Conservation (phyloP, 225 moss, liverwort and hornwort genomes). For the Sphagnum tenellum region DNA sequence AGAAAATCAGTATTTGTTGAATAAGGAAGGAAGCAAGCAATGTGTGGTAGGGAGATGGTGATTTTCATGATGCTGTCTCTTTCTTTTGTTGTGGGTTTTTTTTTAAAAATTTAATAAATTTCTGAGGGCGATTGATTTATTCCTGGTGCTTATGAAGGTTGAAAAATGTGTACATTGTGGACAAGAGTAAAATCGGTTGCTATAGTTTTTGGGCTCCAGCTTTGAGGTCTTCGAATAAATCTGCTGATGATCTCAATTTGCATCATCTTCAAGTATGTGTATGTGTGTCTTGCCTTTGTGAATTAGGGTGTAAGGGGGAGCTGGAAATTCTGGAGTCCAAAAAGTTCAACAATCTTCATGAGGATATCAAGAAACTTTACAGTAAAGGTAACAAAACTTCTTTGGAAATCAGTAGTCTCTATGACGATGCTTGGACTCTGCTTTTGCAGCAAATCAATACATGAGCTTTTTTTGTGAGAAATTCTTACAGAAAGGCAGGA, state of each 20-base stretch:
- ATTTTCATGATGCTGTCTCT: too few relatives aligned
- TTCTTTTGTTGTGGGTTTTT: too few relatives aligned
- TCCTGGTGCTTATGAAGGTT: too few relatives aligned
- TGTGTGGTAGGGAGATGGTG: too few relatives aligned
- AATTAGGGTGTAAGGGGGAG: slow-evolving; percentile 23
- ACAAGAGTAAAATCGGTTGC: too few relatives aligned
- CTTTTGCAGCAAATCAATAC: not conserved
- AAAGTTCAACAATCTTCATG: slow-evolving; percentile 32
- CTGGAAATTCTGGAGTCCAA: slow-evolving; percentile 21
- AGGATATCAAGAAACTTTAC: slow-evolving; percentile 28
- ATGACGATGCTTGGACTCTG: not conserved
- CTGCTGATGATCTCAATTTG: not conserved
- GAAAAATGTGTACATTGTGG: too few relatives aligned
- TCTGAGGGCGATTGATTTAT: too few relatives aligned
- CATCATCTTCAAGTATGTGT: slow-evolving; percentile 2
- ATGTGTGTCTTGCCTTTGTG: not conserved
- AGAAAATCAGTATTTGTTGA: too few relatives aligned
- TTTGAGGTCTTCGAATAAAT: not conserved
- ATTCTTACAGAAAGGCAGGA: not conserved
- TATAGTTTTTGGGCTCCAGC: not conserved
- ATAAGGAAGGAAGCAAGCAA: too few relatives aligned
- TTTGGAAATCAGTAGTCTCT: not conserved
- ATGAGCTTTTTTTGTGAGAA: not conserved
- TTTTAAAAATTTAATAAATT: too few relatives aligned
- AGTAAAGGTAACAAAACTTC: slow-evolving; percentile 13